phyloP scores from a whole-genome alignment of 768 basidiomycete species.

The Kwoniella mangroviensis region DNA sequence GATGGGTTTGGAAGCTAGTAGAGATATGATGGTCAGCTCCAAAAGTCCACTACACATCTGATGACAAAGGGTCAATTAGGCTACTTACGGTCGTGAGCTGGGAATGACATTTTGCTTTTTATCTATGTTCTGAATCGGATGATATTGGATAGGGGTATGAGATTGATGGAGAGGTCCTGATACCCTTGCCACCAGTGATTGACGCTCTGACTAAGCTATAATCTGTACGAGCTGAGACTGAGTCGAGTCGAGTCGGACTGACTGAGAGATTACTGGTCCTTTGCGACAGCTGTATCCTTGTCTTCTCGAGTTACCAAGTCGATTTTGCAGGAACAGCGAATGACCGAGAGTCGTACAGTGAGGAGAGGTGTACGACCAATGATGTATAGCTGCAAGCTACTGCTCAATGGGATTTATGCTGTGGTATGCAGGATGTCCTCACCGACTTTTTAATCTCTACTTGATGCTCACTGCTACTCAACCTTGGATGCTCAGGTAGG shows the following conservation, averaged over 20 bases:
- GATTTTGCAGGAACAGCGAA: neutral
- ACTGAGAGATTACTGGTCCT: neutral
- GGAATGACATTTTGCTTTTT: slow-evolving; percentile 37
- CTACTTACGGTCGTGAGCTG: slow-evolving; percentile 41
- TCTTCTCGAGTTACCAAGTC: neutral
- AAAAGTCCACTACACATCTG: neutral
- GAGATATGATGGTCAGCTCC: neutral
- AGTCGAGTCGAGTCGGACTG: slow-evolving; percentile 4
- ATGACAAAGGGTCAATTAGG: neutral
- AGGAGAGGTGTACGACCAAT: neutral
- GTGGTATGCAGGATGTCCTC: neutral
- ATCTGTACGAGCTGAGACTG: neutral
- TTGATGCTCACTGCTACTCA: neutral
- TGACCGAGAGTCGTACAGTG: neutral
- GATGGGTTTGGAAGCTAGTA: slow-evolving; percentile 46
- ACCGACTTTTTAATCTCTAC: neutral
- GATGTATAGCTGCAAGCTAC: neutral
- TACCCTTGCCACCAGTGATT: neutral
- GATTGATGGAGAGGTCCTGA: neutral
- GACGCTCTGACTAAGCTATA: slow-evolving; percentile 15
- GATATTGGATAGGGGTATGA: slow-evolving; percentile 1
- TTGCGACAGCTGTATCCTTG: neutral
- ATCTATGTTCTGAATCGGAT: neutral
- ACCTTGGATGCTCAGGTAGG: neutral
- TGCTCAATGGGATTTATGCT: neutral